These are phyloP conservation scores for Trichomonascus vanleenenianus DNA, from an alignment of 805 yeast genomes.

Conservation along the genomic window DNA sequence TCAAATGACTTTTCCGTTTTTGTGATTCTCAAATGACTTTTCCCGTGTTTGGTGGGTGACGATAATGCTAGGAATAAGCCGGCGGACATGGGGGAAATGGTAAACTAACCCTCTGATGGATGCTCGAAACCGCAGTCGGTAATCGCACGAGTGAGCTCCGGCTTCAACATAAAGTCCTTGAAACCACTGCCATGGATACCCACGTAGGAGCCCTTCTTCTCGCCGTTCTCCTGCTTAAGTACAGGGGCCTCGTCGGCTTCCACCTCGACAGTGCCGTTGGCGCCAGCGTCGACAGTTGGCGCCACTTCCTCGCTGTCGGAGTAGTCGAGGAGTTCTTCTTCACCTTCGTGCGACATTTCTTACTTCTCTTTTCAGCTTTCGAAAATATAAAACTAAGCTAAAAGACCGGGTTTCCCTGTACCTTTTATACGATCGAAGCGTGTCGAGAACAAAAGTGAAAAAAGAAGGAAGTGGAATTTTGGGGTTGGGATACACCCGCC, in stretches of 20 bases:
- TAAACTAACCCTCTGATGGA: conserved; percentile 93
- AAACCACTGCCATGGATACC: conserved; percentile 98
- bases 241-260: conserved; percentile 26
- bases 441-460: background rate
- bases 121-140: conserved; percentile 99
- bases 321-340: conserved; percentile 98
- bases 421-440: background rate
- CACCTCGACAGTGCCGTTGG: conserved; percentile 31
- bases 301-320: conserved; percentile 96
- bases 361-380: background rate
- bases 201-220: conserved; percentile 93
- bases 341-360: conserved; percentile 87
- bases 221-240: conserved; percentile 36
- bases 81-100: too few relatives aligned
- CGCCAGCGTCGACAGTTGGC: conserved; percentile 41
- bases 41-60: too few relatives aligned
- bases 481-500: background rate
- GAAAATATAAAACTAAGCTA: too few relatives aligned
- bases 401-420: too few relatives aligned
- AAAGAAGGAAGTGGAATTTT: background rate
- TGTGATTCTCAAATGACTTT: too few relatives aligned
- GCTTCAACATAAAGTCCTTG: conserved; percentile 94
- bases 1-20: too few relatives aligned
- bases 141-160: conserved; percentile 94
- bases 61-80: too few relatives aligned